Base-by-base conservation (phyloP, 768 basidiomycete species). In the Terana coerulea region DNA sequence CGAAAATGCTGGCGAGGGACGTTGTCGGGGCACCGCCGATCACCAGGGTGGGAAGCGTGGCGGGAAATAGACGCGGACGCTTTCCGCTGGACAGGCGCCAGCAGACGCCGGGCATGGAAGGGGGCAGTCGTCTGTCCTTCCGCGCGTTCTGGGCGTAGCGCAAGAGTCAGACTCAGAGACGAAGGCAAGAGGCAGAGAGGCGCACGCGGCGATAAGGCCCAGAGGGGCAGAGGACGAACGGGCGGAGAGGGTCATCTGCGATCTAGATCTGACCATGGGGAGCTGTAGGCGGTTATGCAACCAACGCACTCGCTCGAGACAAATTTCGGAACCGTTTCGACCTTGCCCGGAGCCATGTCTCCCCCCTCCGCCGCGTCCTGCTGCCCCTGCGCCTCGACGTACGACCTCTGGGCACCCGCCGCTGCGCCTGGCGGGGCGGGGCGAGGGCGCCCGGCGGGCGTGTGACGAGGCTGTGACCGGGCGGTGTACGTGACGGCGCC, bases 221-320 rank as follows among this genome's bases (percentile, higher is more conserved):
- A 19, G 28, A 15, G 29, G 31, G 43, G 43, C 11, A 10, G 26
- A 28, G 22, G 43, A 29, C 29, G 45, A 22, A 19, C 6, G 21
- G 30, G 45, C 30, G 24, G 30, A 46, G 30, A 37, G 30, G 34
- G 26, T 11, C 45, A 46, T 46, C 45, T 46, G 30, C 17, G 45
- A 46, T 46, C 45, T 46, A 31, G 45, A 46, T 46, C 45, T 46
- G 45, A 46, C 45, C 45, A 46, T 46, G 30, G 45, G 45, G 45
- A 34, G 45, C 45, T 29, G 43, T 44, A 29, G 26, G 43, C 43
- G 43, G 43, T 44, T 44, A 44, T 44, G 26, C 43, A 46, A 24
- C 21, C 39, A 40, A 24, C 45, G 30, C 45, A 46, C 30, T 46
- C 45, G 43, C 43, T 30, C 43, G 31, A 46, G 45, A 46, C 45